Evolutionary conservation across 495 filamentous ascomycete genomes (phyloP).

Genomic region (Penicillium alfredii): DNA sequence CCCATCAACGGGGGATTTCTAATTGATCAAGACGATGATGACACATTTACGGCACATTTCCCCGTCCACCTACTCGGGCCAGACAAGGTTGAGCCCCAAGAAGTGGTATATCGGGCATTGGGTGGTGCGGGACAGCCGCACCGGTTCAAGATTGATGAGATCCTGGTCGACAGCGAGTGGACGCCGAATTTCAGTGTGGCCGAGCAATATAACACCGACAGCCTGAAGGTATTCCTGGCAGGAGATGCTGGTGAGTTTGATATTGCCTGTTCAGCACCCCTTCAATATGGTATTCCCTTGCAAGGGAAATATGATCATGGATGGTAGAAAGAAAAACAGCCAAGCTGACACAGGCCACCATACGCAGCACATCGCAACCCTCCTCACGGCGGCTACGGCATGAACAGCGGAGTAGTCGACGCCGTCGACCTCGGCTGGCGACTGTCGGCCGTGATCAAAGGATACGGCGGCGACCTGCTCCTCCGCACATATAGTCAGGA

Average conservation of each 20-base stretch:
- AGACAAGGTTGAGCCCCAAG: slow-evolving; percentile 8
- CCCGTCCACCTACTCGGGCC: slow-evolving; percentile 1
- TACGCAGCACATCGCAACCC: slow-evolving; percentile 49
- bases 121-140: slow-evolving; percentile 10
- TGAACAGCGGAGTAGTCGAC: slow-evolving; percentile 31
- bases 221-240: slow-evolving; percentile 44
- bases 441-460: slow-evolving; percentile 21
- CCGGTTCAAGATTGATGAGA: slow-evolving; percentile 21
- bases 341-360: too few relatives aligned
- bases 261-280: too few relatives aligned
- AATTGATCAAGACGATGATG: slow-evolving; percentile 23
- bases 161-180: slow-evolving; percentile 10
- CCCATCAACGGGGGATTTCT: slow-evolving; percentile 4
- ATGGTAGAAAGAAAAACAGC: too few relatives aligned
- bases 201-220: slow-evolving; percentile 4
- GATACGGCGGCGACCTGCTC: slow-evolving; percentile 16
- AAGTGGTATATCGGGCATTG: slow-evolving; percentile 15
- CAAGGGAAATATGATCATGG: too few relatives aligned
- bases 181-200: slow-evolving; percentile 18
- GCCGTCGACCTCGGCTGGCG: slow-evolving; percentile 26
- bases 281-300: too few relatives aligned
- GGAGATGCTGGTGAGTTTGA: too few relatives aligned
- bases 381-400: slow-evolving; percentile 35
- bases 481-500: slow-evolving; percentile 19
- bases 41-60: slow-evolving; percentile 25